Evolutionary conservation across 2,329 filamentous ascomycete species (phyloP).

Genomic region (Monilinia laxa): DNA sequence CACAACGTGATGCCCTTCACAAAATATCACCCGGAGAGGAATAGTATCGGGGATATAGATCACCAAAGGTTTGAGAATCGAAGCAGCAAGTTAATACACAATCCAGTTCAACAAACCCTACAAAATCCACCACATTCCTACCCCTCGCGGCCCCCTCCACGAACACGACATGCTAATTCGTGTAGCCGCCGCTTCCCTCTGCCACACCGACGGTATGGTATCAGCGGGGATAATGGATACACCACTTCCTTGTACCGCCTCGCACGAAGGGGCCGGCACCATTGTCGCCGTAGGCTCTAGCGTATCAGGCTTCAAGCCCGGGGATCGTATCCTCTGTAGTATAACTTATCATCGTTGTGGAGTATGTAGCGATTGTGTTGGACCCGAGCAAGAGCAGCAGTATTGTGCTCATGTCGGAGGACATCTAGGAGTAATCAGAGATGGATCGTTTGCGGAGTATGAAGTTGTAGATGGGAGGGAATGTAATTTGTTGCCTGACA

Average conservation of each 20-base stretch:
- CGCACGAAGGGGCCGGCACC: conserved; percentile 39
- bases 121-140: conserved; percentile 49
- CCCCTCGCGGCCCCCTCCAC: conserved; percentile 46
- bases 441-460: conserved; percentile 60
- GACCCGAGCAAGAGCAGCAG: conserved; percentile 50
- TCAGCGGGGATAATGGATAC: conserved; percentile 49
- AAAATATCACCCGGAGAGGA: too few species aligned
- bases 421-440: conserved; percentile 49
- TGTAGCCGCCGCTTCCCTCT: conserved; percentile 55
- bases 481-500: conserved; percentile 49
- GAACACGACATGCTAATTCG: conserved; percentile 58
- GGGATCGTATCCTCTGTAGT: conserved; percentile 53
- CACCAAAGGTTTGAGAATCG: neutral
- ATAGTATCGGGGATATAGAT: neutral
- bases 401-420: conserved; percentile 51
- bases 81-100: conserved; percentile 5
- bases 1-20: neutral
- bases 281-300: conserved; percentile 40
- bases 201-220: conserved; percentile 63
- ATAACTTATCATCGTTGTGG: conserved; percentile 55
- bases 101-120: conserved; percentile 54
- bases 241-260: conserved; percentile 52
- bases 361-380: conserved; percentile 52
- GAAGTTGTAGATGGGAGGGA: conserved; percentile 50
- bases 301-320: conserved; percentile 38